These are phyloP conservation scores for Chenopodium berlandieri DNA, from an alignment of 148 eudicot genomes.

Conservation along the genomic window DNA sequence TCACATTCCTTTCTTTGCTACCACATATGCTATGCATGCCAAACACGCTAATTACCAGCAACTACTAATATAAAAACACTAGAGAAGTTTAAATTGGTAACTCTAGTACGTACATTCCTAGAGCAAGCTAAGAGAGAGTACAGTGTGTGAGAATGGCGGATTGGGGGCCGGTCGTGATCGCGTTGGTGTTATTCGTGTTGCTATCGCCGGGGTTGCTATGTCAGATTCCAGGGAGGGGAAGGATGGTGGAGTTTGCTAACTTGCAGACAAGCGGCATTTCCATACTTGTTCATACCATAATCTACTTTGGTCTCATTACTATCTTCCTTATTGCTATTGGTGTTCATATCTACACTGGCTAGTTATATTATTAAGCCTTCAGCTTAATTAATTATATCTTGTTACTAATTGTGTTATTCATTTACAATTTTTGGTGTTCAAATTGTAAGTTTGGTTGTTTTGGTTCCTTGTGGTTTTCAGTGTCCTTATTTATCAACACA, in stretches of 20 bases:
- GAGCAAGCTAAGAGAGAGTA: background rate
- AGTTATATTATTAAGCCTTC: background rate
- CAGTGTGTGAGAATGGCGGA: conserved; percentile 32
- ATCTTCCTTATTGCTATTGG: conserved; percentile 52
- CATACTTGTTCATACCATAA: conserved; percentile 42
- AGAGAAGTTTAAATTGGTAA: background rate
- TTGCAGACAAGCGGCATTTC: conserved; percentile 48
- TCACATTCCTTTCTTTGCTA: conserved; percentile 4
- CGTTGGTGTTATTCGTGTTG: conserved; percentile 47
- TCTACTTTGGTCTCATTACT: conserved; percentile 47
- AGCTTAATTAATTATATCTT: background rate
- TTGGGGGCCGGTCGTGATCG: conserved; percentile 61
- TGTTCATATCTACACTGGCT: conserved; percentile 48
- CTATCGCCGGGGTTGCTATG: conserved; percentile 49
- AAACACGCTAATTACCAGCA: background rate
- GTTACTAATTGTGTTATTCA: background rate
- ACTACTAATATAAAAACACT: background rate
- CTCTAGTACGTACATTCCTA: background rate
- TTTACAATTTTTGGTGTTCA: background rate
- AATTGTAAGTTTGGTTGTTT: background rate
- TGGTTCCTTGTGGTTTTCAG: too few species aligned
- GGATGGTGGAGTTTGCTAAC: conserved; percentile 35
- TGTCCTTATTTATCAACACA: too few species aligned
- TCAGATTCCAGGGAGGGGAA: conserved; percentile 43
- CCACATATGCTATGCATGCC: conserved; percentile 13